Conservation (phyloP, 306 rosid species). For the Mimosa bimucronata region DNA sequence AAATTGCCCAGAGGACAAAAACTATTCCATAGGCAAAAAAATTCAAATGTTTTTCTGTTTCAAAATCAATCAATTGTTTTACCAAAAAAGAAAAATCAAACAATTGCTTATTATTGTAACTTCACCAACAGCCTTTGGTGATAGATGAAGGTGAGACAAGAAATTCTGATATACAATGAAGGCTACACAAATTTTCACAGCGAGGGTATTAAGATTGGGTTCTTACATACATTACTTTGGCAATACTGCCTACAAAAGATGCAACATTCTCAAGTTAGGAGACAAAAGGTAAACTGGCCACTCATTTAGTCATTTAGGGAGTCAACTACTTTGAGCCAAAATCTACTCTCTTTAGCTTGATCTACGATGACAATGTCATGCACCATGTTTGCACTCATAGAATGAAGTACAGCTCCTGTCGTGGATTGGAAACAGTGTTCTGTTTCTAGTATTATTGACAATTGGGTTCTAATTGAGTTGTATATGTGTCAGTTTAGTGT, state of each 20-base stretch:
- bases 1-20: background rate
- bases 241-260: background rate
- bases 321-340: conserved; percentile 7
- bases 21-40: background rate
- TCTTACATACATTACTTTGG: background rate
- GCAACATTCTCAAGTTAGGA: background rate
- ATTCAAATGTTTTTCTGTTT: background rate
- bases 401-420: background rate
- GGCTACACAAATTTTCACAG: background rate
- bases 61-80: background rate
- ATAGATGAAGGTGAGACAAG: background rate
- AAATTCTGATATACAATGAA: background rate
- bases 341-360: background rate
- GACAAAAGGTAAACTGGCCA: background rate
- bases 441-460: too few relatives aligned
- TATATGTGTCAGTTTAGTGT: background rate
- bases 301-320: conserved; percentile 3
- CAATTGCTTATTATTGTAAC: background rate
- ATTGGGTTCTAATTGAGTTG: too few relatives aligned
- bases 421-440: background rate
- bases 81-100: too few relatives aligned
- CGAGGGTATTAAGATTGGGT: background rate
- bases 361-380: background rate
- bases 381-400: background rate
- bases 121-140: background rate